Evolutionary conservation across 257 asterid genomes (phyloP).

Genomic region (Lycium ferocissimum): DNA sequence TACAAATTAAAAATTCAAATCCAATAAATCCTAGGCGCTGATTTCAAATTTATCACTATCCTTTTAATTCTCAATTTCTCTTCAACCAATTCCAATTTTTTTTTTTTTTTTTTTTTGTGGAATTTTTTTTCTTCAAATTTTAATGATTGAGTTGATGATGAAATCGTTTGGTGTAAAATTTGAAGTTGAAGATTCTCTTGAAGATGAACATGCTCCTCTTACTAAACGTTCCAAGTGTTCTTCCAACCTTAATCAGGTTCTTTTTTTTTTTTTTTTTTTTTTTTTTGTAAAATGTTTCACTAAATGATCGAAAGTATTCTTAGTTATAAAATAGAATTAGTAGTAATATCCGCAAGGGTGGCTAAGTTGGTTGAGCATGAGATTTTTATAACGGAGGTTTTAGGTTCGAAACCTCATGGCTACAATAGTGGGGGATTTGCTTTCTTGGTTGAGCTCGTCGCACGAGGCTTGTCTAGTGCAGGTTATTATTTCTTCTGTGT

Average conservation of each 20-base stretch:
- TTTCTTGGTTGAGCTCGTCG: too few relatives aligned
- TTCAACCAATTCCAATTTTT: not conserved
- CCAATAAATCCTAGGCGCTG: not conserved
- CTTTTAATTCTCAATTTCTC: not conserved
- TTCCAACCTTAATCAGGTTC: constrained; percentile 52
- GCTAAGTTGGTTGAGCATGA: too few relatives aligned
- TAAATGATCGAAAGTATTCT: not conserved
- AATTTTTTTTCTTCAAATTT: not conserved
- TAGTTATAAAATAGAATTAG: not conserved
- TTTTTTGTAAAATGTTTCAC: not conserved
- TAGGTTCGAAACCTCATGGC: too few relatives aligned
- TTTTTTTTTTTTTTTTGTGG: too few relatives aligned
- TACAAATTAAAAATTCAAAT: not conserved
- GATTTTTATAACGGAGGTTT: too few relatives aligned
- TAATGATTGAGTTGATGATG: constrained; percentile 59
- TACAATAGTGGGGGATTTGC: too few relatives aligned
- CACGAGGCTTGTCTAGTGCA: too few relatives aligned
- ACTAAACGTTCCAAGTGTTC: constrained; percentile 56
- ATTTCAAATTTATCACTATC: not conserved
- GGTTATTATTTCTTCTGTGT: too few relatives aligned
- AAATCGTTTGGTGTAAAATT: constrained; percentile 40
- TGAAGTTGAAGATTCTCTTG: constrained; percentile 51
- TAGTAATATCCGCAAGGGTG: too few relatives aligned
- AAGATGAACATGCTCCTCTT: constrained; percentile 56
- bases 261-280: not conserved